Base-by-base conservation (phyloP, 1,284 basidiomycete genomes). In the Naganishia sp. region DNA sequence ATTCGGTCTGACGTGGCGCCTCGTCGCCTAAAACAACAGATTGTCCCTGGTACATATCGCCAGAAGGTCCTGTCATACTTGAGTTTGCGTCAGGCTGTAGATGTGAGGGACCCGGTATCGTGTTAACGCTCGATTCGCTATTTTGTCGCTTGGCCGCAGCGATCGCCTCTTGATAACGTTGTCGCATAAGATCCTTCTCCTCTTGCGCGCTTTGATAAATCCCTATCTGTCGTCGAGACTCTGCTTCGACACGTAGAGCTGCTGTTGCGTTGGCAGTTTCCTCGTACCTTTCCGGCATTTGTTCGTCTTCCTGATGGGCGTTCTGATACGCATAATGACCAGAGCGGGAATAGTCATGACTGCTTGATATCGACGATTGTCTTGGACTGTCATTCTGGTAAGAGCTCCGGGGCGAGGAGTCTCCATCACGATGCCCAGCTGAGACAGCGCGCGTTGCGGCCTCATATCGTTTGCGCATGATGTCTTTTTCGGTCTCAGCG, bases 401-500 rank as follows among this genome's bases (percentile, higher is more conserved):
- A 4, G 58, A 61, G 18, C 46, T 50, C 21, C 47, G 58, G 32
- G 35, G 50, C 13, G 58, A 61, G 2, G 25, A 21, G 58, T 28
- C 50, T n/a, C 58, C 58, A 39, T 6, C 35, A 21, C 32, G 28
- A 41, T 60, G 43, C 21, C 47, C 28, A 31, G 35, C 32, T n/a
- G 56, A 60, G 18, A 75, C 74, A 10, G 70, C 66, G 5, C 65
- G 53, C 6, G 68, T 67, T 28, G 76, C 76, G 15, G 68, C 66
- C 65, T 77, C 74, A 67, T 72, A 76, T 35, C 75, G 69, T 42
- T 65, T 66, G 52, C 68, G 61, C 75, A 74, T 75, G 52, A 67
- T 52, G 45, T 75, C 74, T 62, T 77, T 77, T 67, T 77, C 76
- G 31, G 73, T 69, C 52, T 70, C 72, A 0, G 76, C 75, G 25